phyloP scores from a whole-genome alignment of 371 early-diverging fungal genomes.

The Rhizopus sp. region DNA sequence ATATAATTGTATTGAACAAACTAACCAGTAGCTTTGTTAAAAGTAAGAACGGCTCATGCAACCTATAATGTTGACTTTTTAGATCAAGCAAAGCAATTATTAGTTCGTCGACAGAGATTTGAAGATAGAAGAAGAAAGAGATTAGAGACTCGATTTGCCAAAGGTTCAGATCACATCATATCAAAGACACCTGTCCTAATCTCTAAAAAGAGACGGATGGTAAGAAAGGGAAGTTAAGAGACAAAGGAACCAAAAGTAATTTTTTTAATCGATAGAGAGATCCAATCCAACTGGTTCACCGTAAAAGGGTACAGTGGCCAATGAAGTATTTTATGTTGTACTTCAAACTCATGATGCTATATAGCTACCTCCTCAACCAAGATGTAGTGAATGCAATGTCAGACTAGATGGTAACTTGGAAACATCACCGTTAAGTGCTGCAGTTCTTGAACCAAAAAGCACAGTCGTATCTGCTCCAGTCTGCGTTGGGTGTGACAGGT shows the following conservation, averaged over 20 bases:
- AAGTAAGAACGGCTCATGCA: neutral
- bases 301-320: neutral
- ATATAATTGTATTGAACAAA: too few species aligned
- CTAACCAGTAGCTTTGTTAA: neutral
- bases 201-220: neutral
- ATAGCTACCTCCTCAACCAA: neutral
- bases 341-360: neutral
- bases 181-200: neutral
- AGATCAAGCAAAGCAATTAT: neutral
- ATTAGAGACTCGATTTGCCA: neutral
- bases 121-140: conserved; percentile 1
- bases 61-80: neutral
- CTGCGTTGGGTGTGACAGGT: neutral
- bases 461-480: neutral
- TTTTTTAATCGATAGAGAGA: neutral
- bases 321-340: neutral
- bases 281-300: neutral
- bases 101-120: neutral
- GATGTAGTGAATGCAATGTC: neutral
- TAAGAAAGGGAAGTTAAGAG: too few species aligned
- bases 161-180: neutral
- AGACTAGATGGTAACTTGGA: neutral
- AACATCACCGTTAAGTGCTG: neutral
- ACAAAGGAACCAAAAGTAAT: too few species aligned
- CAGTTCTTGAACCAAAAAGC: neutral